Conservation (phyloP, 345 rosid genomes). For the Bruguiera gymnorhiza region DNA sequence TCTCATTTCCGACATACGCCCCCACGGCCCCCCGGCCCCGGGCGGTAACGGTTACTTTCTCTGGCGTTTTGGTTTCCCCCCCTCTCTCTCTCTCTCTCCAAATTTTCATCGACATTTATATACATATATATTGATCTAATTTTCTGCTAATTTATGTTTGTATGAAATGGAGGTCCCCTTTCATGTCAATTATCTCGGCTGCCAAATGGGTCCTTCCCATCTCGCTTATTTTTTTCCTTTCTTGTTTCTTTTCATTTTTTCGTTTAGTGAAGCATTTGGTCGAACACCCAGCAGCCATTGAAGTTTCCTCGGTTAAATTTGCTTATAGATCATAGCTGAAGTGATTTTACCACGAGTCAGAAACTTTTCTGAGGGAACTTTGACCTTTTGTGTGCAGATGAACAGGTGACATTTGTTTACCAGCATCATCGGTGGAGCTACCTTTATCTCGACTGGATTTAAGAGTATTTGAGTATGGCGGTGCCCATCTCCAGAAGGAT, state of each 20-base stretch:
- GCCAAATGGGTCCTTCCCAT: neutral
- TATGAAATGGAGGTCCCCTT: no score
- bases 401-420: neutral
- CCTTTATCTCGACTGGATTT: neutral
- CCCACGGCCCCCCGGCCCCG: no score
- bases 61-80: no score
- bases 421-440: neutral
- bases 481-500: constrained; percentile 37
- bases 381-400: constrained; percentile 5
- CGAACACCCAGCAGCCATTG: neutral
- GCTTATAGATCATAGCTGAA: neutral
- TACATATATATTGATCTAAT: no score
- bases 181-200: neutral
- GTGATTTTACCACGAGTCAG: neutral
- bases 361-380: neutral
- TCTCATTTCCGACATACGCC: no score
- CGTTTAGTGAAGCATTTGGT: neutral
- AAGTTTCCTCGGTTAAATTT: neutral
- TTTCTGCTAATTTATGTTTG: no score
- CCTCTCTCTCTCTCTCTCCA: no score
- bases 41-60: no score
- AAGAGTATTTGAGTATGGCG: constrained; percentile 42
- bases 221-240: neutral
- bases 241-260: constrained; percentile 17
- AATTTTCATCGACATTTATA: no score